Evolutionary conservation across 441 rosid species (phyloP), one percentile per base, ranked within the genome.

Genomic region (Populus hybrid): DNA sequence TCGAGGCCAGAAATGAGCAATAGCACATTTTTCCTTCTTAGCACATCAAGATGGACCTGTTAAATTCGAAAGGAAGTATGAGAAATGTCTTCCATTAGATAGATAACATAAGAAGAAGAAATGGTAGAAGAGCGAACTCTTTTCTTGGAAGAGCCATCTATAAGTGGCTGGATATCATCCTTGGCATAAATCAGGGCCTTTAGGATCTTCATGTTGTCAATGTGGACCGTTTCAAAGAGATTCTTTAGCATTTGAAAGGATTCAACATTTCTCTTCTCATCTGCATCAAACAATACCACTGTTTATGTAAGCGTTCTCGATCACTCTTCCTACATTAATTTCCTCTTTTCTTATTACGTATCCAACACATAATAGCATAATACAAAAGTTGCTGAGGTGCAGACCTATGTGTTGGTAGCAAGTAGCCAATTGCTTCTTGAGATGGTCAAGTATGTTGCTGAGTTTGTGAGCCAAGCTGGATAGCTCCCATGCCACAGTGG

Each of bases 401-500:
- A 6, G 9, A 67, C 70, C 70, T 28, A 74, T 26, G 56, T 82
- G 82, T 56, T 38, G 33, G 78, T 82, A 72, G 78, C 92, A 91
- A 64, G 72, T 50, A 21, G 72, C 74, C 65, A 92, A 75, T 79
- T 89, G 97, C 64, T 88, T 85, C 75, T 23, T 66, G 63, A 95
- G 82, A 78, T 83, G 94, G 40, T 90, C 92, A 66, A 82, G 23
- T 66, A 95, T 91, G 86, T 82, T 90, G 68, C 73, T 85, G 45
- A 94, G 95, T 78, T 95, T 91, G 82, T 93, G 97, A 65, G 88
- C 90, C 80, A 91, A 84, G 61, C 86, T 85, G 20, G 93, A 92
- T 38, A 95, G 83, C 82, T 95, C 99, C 89, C 95, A 91, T 23
- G 89, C 82, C 86, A 92, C 99, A 9, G 90, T 85, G 31, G 94